A percentile compares a stretch with the other conserved stretches of the same genome.
These are phyloP conservation scores for Seiridium cupressi DNA, from an alignment of 2,329 filamentous ascomycete species.

Conservation along the genomic window DNA sequence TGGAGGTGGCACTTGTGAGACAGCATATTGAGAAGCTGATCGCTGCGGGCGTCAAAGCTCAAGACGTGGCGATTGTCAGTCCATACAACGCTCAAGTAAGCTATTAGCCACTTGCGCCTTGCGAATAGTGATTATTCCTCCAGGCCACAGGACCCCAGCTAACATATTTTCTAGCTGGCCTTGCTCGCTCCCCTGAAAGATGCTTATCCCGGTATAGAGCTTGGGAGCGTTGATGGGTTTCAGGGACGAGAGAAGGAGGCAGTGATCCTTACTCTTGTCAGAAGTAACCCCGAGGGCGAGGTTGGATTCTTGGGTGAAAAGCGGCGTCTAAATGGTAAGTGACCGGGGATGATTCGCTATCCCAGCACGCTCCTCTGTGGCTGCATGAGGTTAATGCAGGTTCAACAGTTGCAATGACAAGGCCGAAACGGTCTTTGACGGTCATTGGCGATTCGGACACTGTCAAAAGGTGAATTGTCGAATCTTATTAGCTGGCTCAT, in stretches of 20 bases:
- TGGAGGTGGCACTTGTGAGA: slow-evolving; percentile 79
- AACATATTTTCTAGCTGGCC: slow-evolving; percentile 55
- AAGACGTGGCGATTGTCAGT: slow-evolving; percentile 90
- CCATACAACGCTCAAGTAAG: slow-evolving; percentile 90
- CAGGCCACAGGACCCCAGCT: background rate
- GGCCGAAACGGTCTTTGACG: slow-evolving; percentile 85
- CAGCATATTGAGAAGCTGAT: slow-evolving; percentile 75
- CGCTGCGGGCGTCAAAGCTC: slow-evolving; percentile 73
- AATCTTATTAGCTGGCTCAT: slow-evolving; percentile 1
- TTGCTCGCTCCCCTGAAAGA: slow-evolving; percentile 80
- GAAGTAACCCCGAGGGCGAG: slow-evolving; percentile 82
- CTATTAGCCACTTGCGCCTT: background rate
- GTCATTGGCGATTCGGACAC: slow-evolving; percentile 95
- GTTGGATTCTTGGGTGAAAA: slow-evolving; percentile 94
- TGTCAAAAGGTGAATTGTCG: slow-evolving; percentile 70
- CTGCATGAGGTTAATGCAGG: slow-evolving; percentile 25
- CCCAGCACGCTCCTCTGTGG: background rate
- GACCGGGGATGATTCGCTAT: background rate
- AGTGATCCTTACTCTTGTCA: slow-evolving; percentile 87
- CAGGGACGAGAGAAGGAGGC: slow-evolving; percentile 97
- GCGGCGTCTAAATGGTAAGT: slow-evolving; percentile 83
- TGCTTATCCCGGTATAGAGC: slow-evolving; percentile 77
- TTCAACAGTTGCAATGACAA: slow-evolving; percentile 85
- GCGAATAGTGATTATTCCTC: background rate
- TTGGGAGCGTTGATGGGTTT: slow-evolving; percentile 97